Conservation (phyloP, 495 filamentous ascomycete species). For the Letharia columbiana region DNA sequence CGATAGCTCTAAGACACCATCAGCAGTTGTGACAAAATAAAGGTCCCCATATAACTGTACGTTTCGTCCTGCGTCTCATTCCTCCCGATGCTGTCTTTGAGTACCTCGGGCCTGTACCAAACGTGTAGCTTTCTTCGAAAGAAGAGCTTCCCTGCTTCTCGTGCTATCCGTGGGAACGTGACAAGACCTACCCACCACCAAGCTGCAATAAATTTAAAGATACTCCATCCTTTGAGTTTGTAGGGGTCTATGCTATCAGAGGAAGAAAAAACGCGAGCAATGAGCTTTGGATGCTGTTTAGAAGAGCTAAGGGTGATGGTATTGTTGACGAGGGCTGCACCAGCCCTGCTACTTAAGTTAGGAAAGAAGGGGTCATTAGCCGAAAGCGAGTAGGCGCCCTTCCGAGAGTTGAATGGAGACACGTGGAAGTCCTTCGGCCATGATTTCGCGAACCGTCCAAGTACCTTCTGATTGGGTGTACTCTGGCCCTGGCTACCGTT, state of each 20-base stretch:
- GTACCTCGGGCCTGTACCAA: conserved; percentile 50
- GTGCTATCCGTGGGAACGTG: conserved; percentile 53
- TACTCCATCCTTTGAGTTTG: conserved; percentile 33
- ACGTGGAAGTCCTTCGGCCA: conserved; percentile 68
- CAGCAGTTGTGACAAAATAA: neutral
- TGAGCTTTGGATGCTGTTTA: conserved; percentile 45
- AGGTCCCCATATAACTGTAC: conserved; percentile 6
- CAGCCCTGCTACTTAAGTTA: conserved; percentile 22
- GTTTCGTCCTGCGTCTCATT: conserved; percentile 37
- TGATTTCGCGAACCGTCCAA: conserved; percentile 33
- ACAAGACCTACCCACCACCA: conserved; percentile 59
- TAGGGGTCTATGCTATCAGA: conserved; percentile 42
- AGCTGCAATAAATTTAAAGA: conserved; percentile 38
- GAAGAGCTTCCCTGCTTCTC: conserved; percentile 47
- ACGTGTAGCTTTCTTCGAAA: conserved; percentile 46
- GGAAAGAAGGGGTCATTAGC: conserved; percentile 47
- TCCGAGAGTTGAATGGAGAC: conserved; percentile 63
- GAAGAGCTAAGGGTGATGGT: conserved; percentile 50
- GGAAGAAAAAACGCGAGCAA: conserved; percentile 44
- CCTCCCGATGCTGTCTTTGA: conserved; percentile 42
- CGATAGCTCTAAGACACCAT: conserved; percentile 32
- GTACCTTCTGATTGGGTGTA: neutral
- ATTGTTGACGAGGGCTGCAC: conserved; percentile 38
- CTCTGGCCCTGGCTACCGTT: neutral
- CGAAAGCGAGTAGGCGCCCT: conserved; percentile 48